Percentiles rank a stretch among this genome's conserved stretches.
Conservation (phyloP, 2,329 filamentous ascomycete genomes). For the Dothideomycetidae sp. region DNA sequence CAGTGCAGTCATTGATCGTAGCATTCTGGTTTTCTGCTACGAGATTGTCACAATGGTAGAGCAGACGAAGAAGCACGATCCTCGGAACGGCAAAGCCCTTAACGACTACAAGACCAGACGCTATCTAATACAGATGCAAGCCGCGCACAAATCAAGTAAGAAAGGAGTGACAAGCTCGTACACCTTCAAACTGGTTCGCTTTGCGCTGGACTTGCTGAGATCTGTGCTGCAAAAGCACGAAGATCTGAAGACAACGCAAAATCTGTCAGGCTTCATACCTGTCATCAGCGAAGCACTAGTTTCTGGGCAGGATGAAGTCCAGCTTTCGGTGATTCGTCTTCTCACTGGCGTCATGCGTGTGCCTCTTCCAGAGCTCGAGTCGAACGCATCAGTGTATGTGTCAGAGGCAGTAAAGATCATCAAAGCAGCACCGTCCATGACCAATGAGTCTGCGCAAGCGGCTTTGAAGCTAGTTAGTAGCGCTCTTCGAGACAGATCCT, state of each 20-base stretch:
- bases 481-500: slow-evolving; percentile 66
- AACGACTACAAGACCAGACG: slow-evolving; percentile 50
- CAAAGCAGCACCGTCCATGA: slow-evolving; percentile 61
- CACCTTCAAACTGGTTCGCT: slow-evolving; percentile 74
- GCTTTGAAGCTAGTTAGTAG: slow-evolving; percentile 78
- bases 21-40: slow-evolving; percentile 88
- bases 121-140: slow-evolving; percentile 66
- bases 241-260: slow-evolving; percentile 60
- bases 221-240: slow-evolving; percentile 78
- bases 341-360: slow-evolving; percentile 74
- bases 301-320: slow-evolving; percentile 79
- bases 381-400: slow-evolving; percentile 62
- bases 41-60: slow-evolving; percentile 72
- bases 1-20: slow-evolving; percentile 58
- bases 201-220: slow-evolving; percentile 75
- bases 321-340: slow-evolving; percentile 74
- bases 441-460: slow-evolving; percentile 72
- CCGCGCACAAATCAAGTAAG: slow-evolving; percentile 58
- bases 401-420: slow-evolving; percentile 74
- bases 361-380: slow-evolving; percentile 55
- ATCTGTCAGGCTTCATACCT: slow-evolving; percentile 73
- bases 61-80: slow-evolving; percentile 9
- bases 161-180: slow-evolving; percentile 62
- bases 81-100: slow-evolving; percentile 28
- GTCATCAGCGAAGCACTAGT: slow-evolving; percentile 79